Evolutionary conservation across 169 alveolate species (phyloP), one percentile per base, ranked within the genome.

Genomic region (Plasmodium berghei): DNA sequence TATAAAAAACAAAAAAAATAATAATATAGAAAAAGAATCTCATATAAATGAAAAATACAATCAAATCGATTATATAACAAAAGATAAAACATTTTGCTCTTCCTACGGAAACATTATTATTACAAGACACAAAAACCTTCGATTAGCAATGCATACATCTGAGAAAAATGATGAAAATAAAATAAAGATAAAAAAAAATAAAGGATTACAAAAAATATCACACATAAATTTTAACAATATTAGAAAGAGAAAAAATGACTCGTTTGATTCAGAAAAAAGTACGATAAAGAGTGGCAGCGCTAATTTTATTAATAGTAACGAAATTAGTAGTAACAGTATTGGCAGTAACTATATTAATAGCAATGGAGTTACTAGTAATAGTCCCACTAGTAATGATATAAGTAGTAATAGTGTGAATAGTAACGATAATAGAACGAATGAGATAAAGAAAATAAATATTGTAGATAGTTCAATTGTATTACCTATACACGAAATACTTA

Each of bases 91-190:
- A 4, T 2, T n/a, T 24, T 20, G 12, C 28, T 4, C n/a, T 9
- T 22, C 62, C 24, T 62, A 26, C 34, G 90, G 90, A 56, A 83
- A 58, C n/a, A 83, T 83, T 28, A 66, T 83, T 18, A 70, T 83
- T 54, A 83, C 90, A 61, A 83, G 90, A 55, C 90, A 83, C 20
- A 83, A n/a, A 16, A 83, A 83, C 48, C 56, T 83, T 49, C 55
- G 70, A 56, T 45, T 83, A 48, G 90, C 86, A 55, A 83, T 83
- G 90, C 12, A 72, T 0, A 46, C 20, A 10, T 18, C 45, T 3
- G n/a, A 58, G 14, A 52, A 52, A 46, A 45, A 12, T 26, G n/a
- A 26, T 48, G 42, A 26, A 45, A 61, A 61, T 8, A 18, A 74
- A 9, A 18, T 8, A 10, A 24, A 59, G 28, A 64, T 8, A 8